Evolutionary conservation across 208 protist genomes (phyloP), one percentile per base, ranked within the genome.

Genomic region (Tritrichomonas foetus): DNA sequence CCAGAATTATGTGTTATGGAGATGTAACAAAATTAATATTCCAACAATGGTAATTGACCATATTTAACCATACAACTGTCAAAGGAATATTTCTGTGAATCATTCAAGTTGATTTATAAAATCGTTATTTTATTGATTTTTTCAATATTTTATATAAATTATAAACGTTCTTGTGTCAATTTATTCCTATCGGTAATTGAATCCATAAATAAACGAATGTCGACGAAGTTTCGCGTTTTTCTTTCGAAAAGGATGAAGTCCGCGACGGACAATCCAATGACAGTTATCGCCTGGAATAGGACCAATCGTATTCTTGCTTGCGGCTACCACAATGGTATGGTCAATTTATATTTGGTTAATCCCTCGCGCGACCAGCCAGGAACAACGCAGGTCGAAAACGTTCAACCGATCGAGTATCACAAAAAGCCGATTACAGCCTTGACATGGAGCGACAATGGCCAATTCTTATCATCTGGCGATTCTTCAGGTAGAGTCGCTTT

Each of bases 171-270:
- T n/a, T n/a, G n/a, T n/a, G n/a, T n/a, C n/a, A n/a, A n/a, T n/a
- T n/a, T n/a, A n/a, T n/a, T n/a, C n/a, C 53, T 61, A 61, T 61
- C 53, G 53, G 5, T 61, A 22, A 22, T 22, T 5, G 16, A 61
- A 61, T 5, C 11, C 53, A 61, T 61, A 61, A 61, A 61, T 61
- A 61, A 61, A 61, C 53, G n/a, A 78, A 78, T 78, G 69, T 78
- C 69, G 36, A 53, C 44, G 27, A 69, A 69, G 27, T 84, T 84
- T 25, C 36, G 74, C 0, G 74, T 84, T 53, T 84, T 84, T 53
- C 36, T 84, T n/a, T 84, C 74, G 41, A 84, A 84, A 44, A 84
- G 36, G 44, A 84, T 84, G 74, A 84, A 84, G 36, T 84, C 74
- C 14, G 5, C 36, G 0, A n/a, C 27, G 5, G 20, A 84, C 27